Conservation (phyloP, 495 filamentous ascomycete species). For the Penicillium bialowiezense region DNA sequence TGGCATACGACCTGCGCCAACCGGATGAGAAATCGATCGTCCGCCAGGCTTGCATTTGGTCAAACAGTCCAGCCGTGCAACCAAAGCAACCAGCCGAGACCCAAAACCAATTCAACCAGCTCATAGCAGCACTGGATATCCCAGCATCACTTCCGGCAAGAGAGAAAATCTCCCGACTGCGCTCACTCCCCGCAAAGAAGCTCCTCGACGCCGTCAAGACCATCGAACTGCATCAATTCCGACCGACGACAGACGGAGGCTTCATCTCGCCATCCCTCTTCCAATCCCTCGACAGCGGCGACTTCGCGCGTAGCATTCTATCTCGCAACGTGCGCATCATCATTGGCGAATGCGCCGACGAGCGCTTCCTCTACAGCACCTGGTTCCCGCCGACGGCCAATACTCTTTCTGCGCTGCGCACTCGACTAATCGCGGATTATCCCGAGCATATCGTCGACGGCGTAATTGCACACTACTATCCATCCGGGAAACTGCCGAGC, state of each 20-base stretch:
- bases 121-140: constrained; percentile 47
- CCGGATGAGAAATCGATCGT: constrained; percentile 39
- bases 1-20: constrained; percentile 53
- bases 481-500: constrained; percentile 23
- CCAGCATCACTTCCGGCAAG: constrained; percentile 31
- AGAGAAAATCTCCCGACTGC: constrained; percentile 48
- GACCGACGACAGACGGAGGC: constrained; percentile 46
- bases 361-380: constrained; percentile 49
- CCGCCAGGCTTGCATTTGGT: constrained; percentile 50
- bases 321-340: constrained; percentile 47
- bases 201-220: constrained; percentile 40
- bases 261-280: constrained; percentile 50
- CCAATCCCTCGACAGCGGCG: constrained; percentile 44
- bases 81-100: constrained; percentile 44
- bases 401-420: constrained; percentile 35
- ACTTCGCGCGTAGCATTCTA: constrained; percentile 41
- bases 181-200: constrained; percentile 28
- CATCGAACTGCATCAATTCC: constrained; percentile 50
- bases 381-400: constrained; percentile 40
- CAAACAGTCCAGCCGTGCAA: constrained; percentile 55
- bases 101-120: constrained; percentile 55
- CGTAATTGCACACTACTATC: constrained; percentile 45
- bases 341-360: constrained; percentile 54
- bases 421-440: constrained; percentile 53
- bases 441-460: constrained; percentile 39